Evolutionary conservation across 2,329 filamentous ascomycete species (phyloP).

Genomic region (Penicillium sclerotigenum): DNA sequence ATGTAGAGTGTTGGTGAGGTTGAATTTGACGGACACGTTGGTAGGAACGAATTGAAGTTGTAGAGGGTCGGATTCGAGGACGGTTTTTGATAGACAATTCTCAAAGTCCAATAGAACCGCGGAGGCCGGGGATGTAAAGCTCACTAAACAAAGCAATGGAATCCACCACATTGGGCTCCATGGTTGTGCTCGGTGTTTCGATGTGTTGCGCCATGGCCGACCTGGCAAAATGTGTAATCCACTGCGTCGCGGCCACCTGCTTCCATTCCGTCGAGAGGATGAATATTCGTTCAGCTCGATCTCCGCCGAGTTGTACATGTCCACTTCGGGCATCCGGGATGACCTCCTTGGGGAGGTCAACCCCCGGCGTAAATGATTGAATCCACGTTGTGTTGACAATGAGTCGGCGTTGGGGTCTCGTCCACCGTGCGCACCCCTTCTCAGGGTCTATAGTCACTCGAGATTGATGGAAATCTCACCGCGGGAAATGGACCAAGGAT

Average conservation of each 20-base stretch:
- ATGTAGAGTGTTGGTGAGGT: slow-evolving; percentile 58
- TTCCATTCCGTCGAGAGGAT: slow-evolving; percentile 2
- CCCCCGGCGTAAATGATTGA: slow-evolving; percentile 34
- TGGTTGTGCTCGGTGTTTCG: slow-evolving; percentile 16
- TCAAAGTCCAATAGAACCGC: slow-evolving; percentile 73
- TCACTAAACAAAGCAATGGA: slow-evolving; percentile 23
- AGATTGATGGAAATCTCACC: neutral
- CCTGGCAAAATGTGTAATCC: slow-evolving; percentile 11
- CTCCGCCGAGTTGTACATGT: slow-evolving; percentile 33
- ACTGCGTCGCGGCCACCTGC: slow-evolving; percentile 6
- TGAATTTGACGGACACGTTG: slow-evolving; percentile 71
- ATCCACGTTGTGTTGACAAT: slow-evolving; percentile 37
- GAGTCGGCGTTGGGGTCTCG: slow-evolving; percentile 1
- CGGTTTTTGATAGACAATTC: slow-evolving; percentile 70
- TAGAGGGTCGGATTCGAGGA: slow-evolving; percentile 57
- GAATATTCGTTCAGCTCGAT: slow-evolving; percentile 10
- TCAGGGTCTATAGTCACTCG: neutral
- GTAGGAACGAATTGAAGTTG: slow-evolving; percentile 77
- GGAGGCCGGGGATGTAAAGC: slow-evolving; percentile 42
- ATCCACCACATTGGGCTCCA: slow-evolving; percentile 15
- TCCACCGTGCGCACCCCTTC: neutral
- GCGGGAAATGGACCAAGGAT: neutral
- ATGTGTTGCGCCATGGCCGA: slow-evolving; percentile 23
- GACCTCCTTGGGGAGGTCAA: slow-evolving; percentile 44
- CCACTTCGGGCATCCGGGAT: slow-evolving; percentile 31